Evolutionary conservation across 192 early-diverging fungal genomes (phyloP), one percentile per base, ranked within the genome.

Genomic region (Chytriomyces sp.): DNA sequence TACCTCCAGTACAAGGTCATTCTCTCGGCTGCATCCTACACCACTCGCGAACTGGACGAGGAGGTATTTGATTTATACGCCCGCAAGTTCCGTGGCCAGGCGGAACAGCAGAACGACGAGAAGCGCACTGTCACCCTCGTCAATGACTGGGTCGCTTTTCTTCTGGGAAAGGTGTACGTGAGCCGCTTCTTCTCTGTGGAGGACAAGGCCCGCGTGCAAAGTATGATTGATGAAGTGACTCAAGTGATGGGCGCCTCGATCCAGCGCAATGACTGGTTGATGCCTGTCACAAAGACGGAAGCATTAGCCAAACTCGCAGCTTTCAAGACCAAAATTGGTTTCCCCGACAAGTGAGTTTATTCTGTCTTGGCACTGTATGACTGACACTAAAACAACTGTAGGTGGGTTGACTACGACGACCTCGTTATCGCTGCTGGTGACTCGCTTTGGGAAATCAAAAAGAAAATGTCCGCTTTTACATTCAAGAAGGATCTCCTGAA

Each of bases 321-420:
- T 3, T 73, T 80, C 67, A 40, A 34, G 17, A 57, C 72, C 39
- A 78, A 77, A 40, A 74, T 80, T 68, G 79, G 75, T 8, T 80
- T 74, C 62, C 79, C 79, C 14, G 75, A 80, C 62, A 64, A 38
- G 53, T n/a, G n/a, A n/a, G n/a, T n/a, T n/a, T n/a, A n/a, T n/a
- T n/a, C n/a, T n/a, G n/a, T n/a, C n/a, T n/a, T n/a, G n/a, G n/a
- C n/a, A n/a, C n/a, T n/a, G n/a, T n/a, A n/a, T n/a, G n/a, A n/a
- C n/a, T n/a, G n/a, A n/a, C n/a, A n/a, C n/a, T n/a, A n/a, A n/a
- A n/a, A n/a, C n/a, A n/a, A n/a, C n/a, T n/a, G n/a, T n/a, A n/a
- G n/a, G n/a, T 76, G 74, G 74, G 52, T 38, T 30, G 41, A 49
- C 14, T 75, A 75, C 57, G 44, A 65, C 32, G 32, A 75, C 2